These are phyloP conservation scores for Camellia japonica DNA, from an alignment of 148 eudicot species.

Conservation along the genomic window DNA sequence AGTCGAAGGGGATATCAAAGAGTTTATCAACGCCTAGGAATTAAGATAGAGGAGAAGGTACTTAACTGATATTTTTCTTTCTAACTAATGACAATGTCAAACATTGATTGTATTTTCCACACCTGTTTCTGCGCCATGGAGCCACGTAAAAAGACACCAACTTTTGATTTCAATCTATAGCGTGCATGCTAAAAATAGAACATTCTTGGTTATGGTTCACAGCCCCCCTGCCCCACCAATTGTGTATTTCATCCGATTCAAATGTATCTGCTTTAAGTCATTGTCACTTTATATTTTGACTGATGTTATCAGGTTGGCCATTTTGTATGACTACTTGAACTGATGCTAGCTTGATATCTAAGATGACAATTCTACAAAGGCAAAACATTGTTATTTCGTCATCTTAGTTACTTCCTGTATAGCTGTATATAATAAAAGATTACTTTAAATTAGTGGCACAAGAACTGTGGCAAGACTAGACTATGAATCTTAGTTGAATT, in stretches of 20 bases:
- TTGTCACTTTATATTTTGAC: not conserved
- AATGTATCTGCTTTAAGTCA: not conserved
- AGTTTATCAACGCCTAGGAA: constrained; percentile 74
- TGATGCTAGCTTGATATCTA: constrained; percentile 2
- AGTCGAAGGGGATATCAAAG: constrained; percentile 75
- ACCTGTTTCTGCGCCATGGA: not conserved
- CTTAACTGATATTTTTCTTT: not conserved
- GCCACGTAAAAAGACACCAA: not conserved
- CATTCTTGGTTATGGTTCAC: not conserved
- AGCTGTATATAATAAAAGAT: not conserved
- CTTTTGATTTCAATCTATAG: not conserved
- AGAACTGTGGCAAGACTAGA: constrained; percentile 5
- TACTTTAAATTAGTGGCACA: not conserved
- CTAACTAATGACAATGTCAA: not conserved
- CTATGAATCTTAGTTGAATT: not conserved
- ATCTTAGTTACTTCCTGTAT: not conserved
- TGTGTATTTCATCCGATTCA: not conserved
- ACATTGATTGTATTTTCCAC: not conserved
- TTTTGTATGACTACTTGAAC: not conserved
- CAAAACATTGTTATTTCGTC: not conserved
- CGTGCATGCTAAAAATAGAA: not conserved
- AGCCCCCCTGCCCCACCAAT: not conserved
- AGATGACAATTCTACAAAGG: not conserved
- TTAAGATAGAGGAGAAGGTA: constrained; percentile 87
- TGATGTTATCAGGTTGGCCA: not conserved